These are phyloP conservation scores for Colletotrichum cordylinicola DNA, from an alignment of 2,329 filamentous ascomycete genomes.

Conservation along the genomic window DNA sequence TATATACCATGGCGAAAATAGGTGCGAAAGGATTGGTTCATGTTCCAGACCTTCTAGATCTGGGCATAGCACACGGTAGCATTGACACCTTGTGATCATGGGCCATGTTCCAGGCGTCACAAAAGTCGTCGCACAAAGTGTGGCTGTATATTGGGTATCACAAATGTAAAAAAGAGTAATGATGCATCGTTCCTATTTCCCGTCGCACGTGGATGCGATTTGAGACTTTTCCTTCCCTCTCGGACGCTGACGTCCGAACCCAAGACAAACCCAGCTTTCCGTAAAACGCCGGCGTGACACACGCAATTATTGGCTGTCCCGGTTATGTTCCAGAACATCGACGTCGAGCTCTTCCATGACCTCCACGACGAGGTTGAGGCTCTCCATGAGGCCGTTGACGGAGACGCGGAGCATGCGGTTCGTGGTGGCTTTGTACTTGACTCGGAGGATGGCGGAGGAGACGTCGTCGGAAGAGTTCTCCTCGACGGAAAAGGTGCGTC, in stretches of 20 bases:
- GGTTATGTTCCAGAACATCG: conserved; percentile 67
- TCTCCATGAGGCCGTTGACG: conserved; percentile 96
- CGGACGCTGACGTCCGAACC: background rate
- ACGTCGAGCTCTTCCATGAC: conserved; percentile 91
- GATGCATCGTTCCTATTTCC: conserved; percentile 6
- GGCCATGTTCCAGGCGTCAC: background rate
- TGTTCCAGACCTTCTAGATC: background rate
- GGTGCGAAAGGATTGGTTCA: background rate
- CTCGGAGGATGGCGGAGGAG: conserved; percentile 61
- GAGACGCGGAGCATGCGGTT: conserved; percentile 97
- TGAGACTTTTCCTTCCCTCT: background rate
- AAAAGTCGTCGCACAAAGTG: background rate
- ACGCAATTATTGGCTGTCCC: background rate
- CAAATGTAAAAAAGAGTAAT: conserved; percentile 7
- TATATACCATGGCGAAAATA: background rate
- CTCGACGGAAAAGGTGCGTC: conserved; percentile 68
- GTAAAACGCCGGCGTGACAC: background rate
- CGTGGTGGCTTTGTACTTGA: conserved; percentile 85
- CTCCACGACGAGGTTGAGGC: conserved; percentile 80
- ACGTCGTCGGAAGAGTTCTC: conserved; percentile 23
- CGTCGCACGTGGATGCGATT: background rate
- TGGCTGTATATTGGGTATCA: conserved; percentile 21
- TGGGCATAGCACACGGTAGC: background rate
- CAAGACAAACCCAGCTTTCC: background rate
- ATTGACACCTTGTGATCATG: background rate